Evolutionary conservation across 352 stramenopile genomes (phyloP), one percentile per base, ranked within the genome.

Genomic region (Pythium dissotocum): DNA sequence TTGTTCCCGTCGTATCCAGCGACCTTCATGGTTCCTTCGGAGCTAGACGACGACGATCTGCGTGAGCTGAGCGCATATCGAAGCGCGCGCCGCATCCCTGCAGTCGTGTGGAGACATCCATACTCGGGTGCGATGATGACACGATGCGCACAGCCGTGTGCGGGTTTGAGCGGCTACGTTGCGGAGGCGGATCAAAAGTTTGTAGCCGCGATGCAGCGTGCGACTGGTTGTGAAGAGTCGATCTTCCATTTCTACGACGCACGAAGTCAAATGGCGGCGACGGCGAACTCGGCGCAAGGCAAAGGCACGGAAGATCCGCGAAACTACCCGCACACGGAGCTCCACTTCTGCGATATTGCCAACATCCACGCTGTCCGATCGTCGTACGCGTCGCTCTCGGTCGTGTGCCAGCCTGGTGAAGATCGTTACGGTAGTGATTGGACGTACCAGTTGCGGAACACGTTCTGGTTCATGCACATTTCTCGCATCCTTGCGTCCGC

Each of bases 301-400:
- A 95, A 97, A 82, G 88, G 88, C 36, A 97, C 88, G 0, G 91
- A 95, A 71, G 86, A 99, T 76, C 70, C 95, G 66, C 87, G 97
- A 35, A 97, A 98, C 71, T 99, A 99, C 76, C 79, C 87, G 18
- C 92, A 98, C 63, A 90, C 90, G 6, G 97, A 98, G 26, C 85
- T 99, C 30, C 94, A 98, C 61, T 99, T 99, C 73, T 98, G 96
- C 75, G 97, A 99, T 63, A 99, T 99, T 70, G 95, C 90, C 4
- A 99, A 99, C 77, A 99, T 99, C 68, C 97, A 99, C 78, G 93
- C 92, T 32, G 97, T 99, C 40, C 97, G 98, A 21, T 93, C 87
- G 42, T 93, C 89, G 16, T 95, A 88, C 56, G 78, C 83, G 14
- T 83, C 83, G n/a, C 70, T 98, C n/a, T 82, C 84, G 51, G 65